Conservation (phyloP, 2,329 filamentous ascomycete genomes). For the Berkeleyomyces basicola region DNA sequence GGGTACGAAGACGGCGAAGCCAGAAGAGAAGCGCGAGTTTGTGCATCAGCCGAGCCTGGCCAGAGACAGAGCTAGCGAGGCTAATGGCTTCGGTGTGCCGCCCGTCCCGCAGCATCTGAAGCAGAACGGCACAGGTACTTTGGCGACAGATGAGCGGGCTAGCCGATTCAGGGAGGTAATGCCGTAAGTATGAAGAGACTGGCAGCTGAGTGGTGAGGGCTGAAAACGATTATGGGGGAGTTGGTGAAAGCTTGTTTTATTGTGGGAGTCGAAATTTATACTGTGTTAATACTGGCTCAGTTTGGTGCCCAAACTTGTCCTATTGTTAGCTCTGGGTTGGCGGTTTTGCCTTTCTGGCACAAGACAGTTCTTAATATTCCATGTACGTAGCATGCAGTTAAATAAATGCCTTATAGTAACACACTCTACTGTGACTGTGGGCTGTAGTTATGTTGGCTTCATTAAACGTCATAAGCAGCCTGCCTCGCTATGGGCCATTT, state of each 20-base stretch:
- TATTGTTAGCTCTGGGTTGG: neutral
- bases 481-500: neutral
- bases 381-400: neutral
- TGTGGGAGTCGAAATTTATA: neutral
- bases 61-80: neutral
- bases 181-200: neutral
- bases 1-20: neutral
- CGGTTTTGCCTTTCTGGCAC: neutral
- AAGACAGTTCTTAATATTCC: neutral
- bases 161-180: slow-evolving; percentile 11
- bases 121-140: neutral
- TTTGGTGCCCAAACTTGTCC: neutral
- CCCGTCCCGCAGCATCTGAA: neutral
- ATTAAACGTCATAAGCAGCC: slow-evolving; percentile 11
- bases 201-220: neutral
- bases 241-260: neutral
- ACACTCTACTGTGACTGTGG: neutral
- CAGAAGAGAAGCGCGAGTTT: slow-evolving; percentile 9
- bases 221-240: neutral
- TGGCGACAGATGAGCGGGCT: neutral
- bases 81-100: neutral
- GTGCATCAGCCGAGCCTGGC: slow-evolving; percentile 1
- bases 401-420: neutral
- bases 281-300: neutral
- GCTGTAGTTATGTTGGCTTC: slow-evolving; percentile 4